Base-by-base conservation (phyloP, 2,329 filamentous ascomycete species). In the Neofusicoccum umdonicola region DNA sequence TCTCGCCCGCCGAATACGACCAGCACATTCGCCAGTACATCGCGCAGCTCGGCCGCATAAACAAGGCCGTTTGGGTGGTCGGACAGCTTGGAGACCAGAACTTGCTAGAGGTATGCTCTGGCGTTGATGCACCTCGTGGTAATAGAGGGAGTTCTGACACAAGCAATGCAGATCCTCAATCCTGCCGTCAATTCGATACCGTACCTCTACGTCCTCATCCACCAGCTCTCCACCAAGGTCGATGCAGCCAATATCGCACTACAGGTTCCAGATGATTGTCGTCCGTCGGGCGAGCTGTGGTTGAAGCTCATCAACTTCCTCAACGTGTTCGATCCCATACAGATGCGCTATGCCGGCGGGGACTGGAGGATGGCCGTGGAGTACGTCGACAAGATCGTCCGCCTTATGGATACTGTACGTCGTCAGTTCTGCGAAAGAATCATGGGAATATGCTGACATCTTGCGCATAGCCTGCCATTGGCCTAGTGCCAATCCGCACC, bases 131-230 rank as follows among this genome's bases (percentile, higher is more conserved):
- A 7, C n/a, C 1, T 44, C 8, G 3, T 11, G 3, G 2, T 12
- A 4, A 2, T 12, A 27, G 41, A 19, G 11, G 27, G 15, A n/a
- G 12, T 11, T 3, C 58, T 56, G 13, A 56, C 48, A 11, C 35
- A n/a, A 22, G 11, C 31, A 9, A n/a, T 27, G n/a, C 19, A 81
- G 74, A 68, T 81, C 39, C 76, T 88, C 65, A 80, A 88, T 69
- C 87, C 88, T 19, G 74, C 81, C 7, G 74, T 80, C 44, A 86
- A 90, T 72, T 84, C 85, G 17, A 80, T 89, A 67, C 79, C 85
- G 8, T 90, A 88, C 74, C 76, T 87, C 57, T 82, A 80, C 67
- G 78, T 84, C 52, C 79, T 90, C 42, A 74, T 80, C 52, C 78
- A 80, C 37, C 81, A 83, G 66, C 79, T 86, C 64, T 72, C 78